These are phyloP conservation scores for Acanthamoeba lenticulata DNA, from an alignment of 208 protist species.

Conservation along the genomic window DNA sequence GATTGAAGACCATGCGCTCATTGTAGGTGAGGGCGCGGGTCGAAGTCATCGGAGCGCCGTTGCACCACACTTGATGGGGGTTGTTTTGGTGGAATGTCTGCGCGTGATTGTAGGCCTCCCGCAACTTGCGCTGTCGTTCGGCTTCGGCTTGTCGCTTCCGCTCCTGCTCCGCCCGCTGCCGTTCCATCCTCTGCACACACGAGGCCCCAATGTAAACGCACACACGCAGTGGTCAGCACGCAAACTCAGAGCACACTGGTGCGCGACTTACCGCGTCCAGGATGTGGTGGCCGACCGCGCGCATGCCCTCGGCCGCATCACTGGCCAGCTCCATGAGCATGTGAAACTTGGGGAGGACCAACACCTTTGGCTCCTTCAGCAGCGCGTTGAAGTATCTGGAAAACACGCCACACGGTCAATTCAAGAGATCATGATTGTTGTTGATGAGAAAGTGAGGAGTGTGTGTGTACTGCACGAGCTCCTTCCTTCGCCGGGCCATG, in stretches of 20 bases:
- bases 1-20: neutral
- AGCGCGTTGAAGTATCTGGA: neutral
- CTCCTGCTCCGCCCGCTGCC: neutral
- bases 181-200: neutral
- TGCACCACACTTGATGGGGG: slow-evolving; percentile 13
- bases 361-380: slow-evolving; percentile 20
- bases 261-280: neutral
- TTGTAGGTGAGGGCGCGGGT: slow-evolving; percentile 42
- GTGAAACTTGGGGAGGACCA: slow-evolving; percentile 26
- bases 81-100: slow-evolving; percentile 19
- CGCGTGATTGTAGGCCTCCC: slow-evolving; percentile 13
- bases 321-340: neutral
- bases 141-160: slow-evolving; percentile 19
- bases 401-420: too few species aligned
- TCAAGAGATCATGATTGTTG: neutral
- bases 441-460: neutral
- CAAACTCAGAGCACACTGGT: neutral
- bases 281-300: neutral
- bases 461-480: neutral
- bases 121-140: neutral
- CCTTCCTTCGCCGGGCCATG: slow-evolving; percentile 38
- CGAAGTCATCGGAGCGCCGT: slow-evolving; percentile 2
- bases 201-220: neutral
- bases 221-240: too few species aligned
- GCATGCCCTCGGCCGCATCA: neutral